Conservation (phyloP, 2,329 filamentous ascomycete species). For the Colletotrichum sp. region DNA sequence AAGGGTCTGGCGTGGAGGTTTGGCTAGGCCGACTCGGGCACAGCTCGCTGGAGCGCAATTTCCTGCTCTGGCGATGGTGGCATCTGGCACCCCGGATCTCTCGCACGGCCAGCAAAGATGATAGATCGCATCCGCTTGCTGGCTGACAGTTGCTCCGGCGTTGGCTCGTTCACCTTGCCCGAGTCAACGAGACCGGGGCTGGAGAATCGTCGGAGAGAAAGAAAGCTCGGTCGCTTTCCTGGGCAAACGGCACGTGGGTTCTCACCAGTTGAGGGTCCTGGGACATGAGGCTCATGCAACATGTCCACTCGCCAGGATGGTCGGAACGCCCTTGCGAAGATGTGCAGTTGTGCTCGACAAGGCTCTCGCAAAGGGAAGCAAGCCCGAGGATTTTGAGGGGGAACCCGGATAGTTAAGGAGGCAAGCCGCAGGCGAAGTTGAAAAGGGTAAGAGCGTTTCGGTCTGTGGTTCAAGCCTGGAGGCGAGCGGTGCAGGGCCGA, state of each 20-base stretch:
- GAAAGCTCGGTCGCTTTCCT: constrained; percentile 1
- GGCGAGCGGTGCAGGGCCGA: neutral
- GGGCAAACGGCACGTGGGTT: neutral
- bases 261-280: neutral
- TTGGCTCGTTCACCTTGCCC: constrained; percentile 6
- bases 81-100: neutral
- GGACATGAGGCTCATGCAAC: constrained; percentile 9
- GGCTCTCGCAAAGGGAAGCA: neutral
- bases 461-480: neutral
- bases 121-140: neutral
- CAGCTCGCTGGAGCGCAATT: neutral
- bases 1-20: neutral
- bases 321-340: neutral
- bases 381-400: neutral
- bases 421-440: neutral
- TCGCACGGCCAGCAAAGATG: neutral
- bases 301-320: neutral
- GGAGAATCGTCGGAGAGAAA: neutral
- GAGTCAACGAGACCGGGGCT: neutral
- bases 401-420: neutral
- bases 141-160: neutral
- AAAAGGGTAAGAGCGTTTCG: constrained; percentile 1
- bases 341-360: neutral
- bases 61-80: neutral
- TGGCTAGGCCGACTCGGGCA: neutral